phyloP scores from a whole-genome alignment of 306 rosid genomes.

The Gastrolobium bilobum region DNA sequence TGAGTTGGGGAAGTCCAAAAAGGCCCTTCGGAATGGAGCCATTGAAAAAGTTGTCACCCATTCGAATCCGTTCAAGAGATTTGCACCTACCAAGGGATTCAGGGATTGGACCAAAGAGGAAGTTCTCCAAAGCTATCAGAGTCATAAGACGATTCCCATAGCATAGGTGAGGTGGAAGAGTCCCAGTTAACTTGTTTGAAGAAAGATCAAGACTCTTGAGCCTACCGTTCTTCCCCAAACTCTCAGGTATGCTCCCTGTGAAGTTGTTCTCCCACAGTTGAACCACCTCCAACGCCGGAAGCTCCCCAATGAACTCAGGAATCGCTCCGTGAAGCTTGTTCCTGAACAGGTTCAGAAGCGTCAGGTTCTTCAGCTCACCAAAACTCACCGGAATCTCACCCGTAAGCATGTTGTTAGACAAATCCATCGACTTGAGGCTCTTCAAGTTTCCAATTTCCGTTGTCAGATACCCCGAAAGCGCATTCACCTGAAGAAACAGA shows the following conservation, averaged over 20 bases:
- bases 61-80: slow-evolving; percentile 79
- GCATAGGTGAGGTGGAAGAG: slow-evolving; percentile 83
- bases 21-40: slow-evolving; percentile 93
- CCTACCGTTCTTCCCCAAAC: slow-evolving; percentile 84
- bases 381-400: slow-evolving; percentile 87
- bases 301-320: slow-evolving; percentile 81
- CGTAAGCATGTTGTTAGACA: slow-evolving; percentile 76
- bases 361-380: slow-evolving; percentile 69
- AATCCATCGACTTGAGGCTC: slow-evolving; percentile 88
- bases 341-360: slow-evolving; percentile 82
- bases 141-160: slow-evolving; percentile 78
- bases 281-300: slow-evolving; percentile 81
- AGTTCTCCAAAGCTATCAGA: slow-evolving; percentile 77
- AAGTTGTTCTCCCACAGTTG: slow-evolving; percentile 98
- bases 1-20: slow-evolving; percentile 72
- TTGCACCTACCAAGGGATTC: slow-evolving; percentile 79
- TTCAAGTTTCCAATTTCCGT: slow-evolving; percentile 75
- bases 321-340: slow-evolving; percentile 93
- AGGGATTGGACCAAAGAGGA: slow-evolving; percentile 88
- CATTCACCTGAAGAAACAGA: slow-evolving; percentile 93
- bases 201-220: slow-evolving; percentile 78
- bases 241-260: slow-evolving; percentile 82
- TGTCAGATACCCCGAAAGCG: slow-evolving; percentile 76
- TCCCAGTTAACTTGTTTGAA: slow-evolving; percentile 87
- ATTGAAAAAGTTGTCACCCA: slow-evolving; percentile 89